Base-by-base conservation (phyloP, 371 early-diverging fungal genomes). In the Umbelopsis sp. region DNA sequence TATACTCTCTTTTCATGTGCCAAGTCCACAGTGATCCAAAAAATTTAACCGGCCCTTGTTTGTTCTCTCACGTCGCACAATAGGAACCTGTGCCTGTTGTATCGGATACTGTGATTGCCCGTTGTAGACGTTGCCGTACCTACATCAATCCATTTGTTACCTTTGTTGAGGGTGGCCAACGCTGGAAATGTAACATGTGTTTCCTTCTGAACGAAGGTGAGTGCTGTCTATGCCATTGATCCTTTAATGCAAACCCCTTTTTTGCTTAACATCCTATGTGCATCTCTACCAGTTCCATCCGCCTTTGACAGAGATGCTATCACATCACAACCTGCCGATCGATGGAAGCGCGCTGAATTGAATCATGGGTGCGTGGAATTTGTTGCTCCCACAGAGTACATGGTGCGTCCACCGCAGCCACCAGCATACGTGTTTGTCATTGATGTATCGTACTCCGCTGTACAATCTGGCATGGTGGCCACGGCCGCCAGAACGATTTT, bases 101-200 rank as follows among this genome's bases (percentile, higher is more conserved):
- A 44, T 82, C 88, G 41, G 93, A 97, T 74, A 80, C 87, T 63
- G 86, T 88, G 25, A 96, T 98, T 85, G 92, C 95, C 51, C 90
- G 99, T 53, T 98, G 99, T 80, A 87, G 97, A 66, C 87, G 96
- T 24, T 98, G 99, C 80, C 86, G 97, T 71, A 92, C 97, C 7
- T 98, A 98, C 72, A 94, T 98, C 74, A 97, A 97, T 74, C 98
- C 98, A 10, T 98, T 91, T 80, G 92, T 97, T 7, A 89, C 89
- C 52, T 97, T 96, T 84, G 90, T 95, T 0, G 97, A 97, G 71
- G 95, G 95, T 48, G 96, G 96, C 22, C 91, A 92, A 48, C 88
- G 94, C 48, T 98, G 98, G 99, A 92, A 92, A 76, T 98, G 99
- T 79, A 97, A 97, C 77, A 85, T 97, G 86, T 98, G 99, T 79